Base-by-base conservation (phyloP, 2,329 filamentous ascomycete genomes). In the Arthroderma uncinatum region DNA sequence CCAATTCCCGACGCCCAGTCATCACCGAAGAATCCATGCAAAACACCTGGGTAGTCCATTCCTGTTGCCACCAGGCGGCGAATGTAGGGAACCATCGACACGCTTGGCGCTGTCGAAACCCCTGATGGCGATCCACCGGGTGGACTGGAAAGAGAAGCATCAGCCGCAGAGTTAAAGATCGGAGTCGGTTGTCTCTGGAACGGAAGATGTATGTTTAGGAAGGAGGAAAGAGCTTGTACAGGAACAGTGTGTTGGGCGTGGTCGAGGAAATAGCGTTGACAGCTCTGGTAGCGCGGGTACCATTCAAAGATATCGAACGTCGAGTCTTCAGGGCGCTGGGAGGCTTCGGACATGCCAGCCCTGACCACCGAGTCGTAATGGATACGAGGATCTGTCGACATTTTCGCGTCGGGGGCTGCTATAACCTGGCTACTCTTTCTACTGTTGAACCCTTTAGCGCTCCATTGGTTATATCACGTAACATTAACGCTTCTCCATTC, bases 21-120 rank as follows among this genome's bases (percentile, higher is more conserved):
- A 62, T 96, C 88, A n/a, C 93, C 93, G 65, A 97, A 98, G 75
- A 96, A 95, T 9, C 90, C 90, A 67, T 95, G 89, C 59, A 98
- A 76, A n/a, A 97, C 85, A 0, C 84, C 84, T 0, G 87, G 84
- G 40, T 84, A 84, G 70, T 97, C 93, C 75, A 95, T 93, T 1
- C 91, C 92, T 0, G 92, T 97, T 14, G 89, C 89, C 50, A 97
- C 84, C 1, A 97, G 80, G 14, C 93, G 87, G 34, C 92, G 85
- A 61, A 97, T 85, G 70, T 95, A 98, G 0, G 93, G 92, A 2
- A 93, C 81, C 9, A 96, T 77, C 1, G 87, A 89, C 48, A 91
- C 78, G 62, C 69, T 66, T 10, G 66, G 69, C 8, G 71, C 67
- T 2, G 70, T 68, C 37, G 74, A 65, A 47, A 70, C 63, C 61